phyloP scores from a whole-genome alignment of 1,139 yeast genomes.

The Debaryomyces subglobosus region DNA sequence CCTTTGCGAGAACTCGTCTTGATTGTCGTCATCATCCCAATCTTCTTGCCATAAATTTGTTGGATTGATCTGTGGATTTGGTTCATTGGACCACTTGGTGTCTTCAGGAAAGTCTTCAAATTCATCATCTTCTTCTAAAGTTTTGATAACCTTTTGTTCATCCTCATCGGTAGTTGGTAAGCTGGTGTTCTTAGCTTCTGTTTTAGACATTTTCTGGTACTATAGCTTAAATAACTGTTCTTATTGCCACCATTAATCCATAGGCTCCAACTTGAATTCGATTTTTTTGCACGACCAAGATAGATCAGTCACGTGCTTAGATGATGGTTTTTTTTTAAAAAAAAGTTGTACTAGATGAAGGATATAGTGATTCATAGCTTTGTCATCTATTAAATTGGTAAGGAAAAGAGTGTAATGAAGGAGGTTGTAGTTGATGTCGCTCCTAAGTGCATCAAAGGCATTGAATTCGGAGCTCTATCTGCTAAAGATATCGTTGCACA shows the following conservation, averaged over 20 bases:
- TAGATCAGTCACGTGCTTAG: constrained; percentile 7
- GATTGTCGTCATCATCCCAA: constrained; percentile 93
- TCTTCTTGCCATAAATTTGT: constrained; percentile 84
- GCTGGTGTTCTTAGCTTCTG: background rate
- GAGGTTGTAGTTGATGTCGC: constrained; percentile 79
- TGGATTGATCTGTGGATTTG: constrained; percentile 46
- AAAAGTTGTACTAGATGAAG: constrained; percentile 1
- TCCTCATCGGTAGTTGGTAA: constrained; percentile 21
- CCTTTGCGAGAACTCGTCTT: constrained; percentile 77
- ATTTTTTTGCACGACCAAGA: constrained; percentile 4
- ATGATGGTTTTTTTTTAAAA: constrained; percentile 3
- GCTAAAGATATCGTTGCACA: constrained; percentile 91
- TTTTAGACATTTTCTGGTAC: constrained; percentile 2
- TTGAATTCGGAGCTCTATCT: constrained; percentile 90
- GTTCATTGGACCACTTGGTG: constrained; percentile 48
- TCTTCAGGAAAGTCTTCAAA: constrained; percentile 95
- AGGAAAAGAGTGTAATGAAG: constrained; percentile 50
- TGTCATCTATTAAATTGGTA: constrained; percentile 2
- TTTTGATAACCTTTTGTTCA: constrained; percentile 49
- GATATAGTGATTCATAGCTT: background rate
- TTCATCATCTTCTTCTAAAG: constrained; percentile 90
- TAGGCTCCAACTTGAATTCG: background rate
- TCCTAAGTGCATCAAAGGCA: constrained; percentile 87
- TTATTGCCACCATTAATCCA: constrained; percentile 2
- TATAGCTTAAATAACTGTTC: background rate